These are phyloP conservation scores for Botrytis pseudocinerea DNA, from an alignment of 2,329 filamentous ascomycete genomes.

Conservation along the genomic window DNA sequence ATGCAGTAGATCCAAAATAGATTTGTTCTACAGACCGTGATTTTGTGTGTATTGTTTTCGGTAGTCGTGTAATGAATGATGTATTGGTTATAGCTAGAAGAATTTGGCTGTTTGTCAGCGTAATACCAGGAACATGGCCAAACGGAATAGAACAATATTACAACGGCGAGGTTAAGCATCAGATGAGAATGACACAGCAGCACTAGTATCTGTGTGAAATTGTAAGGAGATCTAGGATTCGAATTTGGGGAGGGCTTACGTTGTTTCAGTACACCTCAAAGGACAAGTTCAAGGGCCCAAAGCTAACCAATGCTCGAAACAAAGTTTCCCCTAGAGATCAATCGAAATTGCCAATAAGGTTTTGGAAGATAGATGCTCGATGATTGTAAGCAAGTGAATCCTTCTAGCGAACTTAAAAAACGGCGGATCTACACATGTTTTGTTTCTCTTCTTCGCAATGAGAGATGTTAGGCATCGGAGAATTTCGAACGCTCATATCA, in stretches of 20 bases:
- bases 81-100: not conserved
- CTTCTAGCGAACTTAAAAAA: slow-evolving; percentile 7
- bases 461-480: not conserved
- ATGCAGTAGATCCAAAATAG: slow-evolving; percentile 6
- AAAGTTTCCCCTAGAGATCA: not conserved
- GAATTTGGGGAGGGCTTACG: not conserved
- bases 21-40: not conserved
- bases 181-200: not conserved
- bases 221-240: not conserved
- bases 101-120: not conserved
- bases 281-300: not conserved
- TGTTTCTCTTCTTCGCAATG: not conserved
- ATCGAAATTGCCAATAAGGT: not conserved
- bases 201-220: not conserved
- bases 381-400: slow-evolving; percentile 5
- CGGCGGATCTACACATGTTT: not conserved
- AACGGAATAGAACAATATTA: not conserved
- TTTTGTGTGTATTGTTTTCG: not conserved
- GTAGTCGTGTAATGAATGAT: not conserved
- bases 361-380: not conserved
- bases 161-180: not conserved
- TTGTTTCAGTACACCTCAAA: not conserved
- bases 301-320: not conserved
- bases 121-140: not conserved
- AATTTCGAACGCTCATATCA: slow-evolving; percentile 4